Conservation (phyloP, 805 yeast species). For the Ogataea thermomethanolica region DNA sequence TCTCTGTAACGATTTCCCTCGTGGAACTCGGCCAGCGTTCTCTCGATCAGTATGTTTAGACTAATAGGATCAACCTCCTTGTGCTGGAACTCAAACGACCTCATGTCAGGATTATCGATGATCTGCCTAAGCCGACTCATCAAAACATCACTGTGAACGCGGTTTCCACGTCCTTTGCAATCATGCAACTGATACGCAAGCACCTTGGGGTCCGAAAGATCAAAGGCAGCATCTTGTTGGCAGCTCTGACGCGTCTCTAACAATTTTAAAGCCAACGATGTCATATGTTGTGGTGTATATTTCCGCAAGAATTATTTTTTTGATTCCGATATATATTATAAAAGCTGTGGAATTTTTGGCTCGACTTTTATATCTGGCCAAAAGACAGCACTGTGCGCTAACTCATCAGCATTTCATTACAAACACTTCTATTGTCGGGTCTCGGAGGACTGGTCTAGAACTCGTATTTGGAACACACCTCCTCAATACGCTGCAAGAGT, state of each 20-base stretch:
- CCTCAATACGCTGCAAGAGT: conserved; percentile 43
- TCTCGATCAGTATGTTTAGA: conserved; percentile 19
- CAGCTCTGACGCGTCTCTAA: conserved; percentile 6
- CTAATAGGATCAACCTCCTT: conserved; percentile 9
- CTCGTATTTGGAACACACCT: conserved; percentile 31
- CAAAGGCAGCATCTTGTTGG: conserved; percentile 1
- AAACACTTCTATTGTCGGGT: too few species aligned
- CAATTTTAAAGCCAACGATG: conserved; percentile 14
- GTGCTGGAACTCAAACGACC: conserved; percentile 12
- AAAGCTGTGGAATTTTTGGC: neutral
- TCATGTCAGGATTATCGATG: conserved; percentile 8
- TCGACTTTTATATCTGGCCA: neutral
- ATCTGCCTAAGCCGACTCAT: conserved; percentile 10
- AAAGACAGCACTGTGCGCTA: too few species aligned
- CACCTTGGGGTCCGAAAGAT: conserved; percentile 8
- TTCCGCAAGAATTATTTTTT: neutral
- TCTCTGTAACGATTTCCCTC: neutral
- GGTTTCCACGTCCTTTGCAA: neutral
- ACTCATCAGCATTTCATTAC: too few species aligned
- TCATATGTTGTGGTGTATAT: conserved; percentile 10
- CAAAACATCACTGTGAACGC: conserved; percentile 4
- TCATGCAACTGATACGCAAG: conserved; percentile 16
- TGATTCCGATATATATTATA: too few species aligned
- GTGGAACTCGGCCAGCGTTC: conserved; percentile 18
- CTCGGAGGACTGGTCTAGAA: neutral